Conservation (phyloP, 805 yeast species). For the Grigorovia transvaalensis region DNA sequence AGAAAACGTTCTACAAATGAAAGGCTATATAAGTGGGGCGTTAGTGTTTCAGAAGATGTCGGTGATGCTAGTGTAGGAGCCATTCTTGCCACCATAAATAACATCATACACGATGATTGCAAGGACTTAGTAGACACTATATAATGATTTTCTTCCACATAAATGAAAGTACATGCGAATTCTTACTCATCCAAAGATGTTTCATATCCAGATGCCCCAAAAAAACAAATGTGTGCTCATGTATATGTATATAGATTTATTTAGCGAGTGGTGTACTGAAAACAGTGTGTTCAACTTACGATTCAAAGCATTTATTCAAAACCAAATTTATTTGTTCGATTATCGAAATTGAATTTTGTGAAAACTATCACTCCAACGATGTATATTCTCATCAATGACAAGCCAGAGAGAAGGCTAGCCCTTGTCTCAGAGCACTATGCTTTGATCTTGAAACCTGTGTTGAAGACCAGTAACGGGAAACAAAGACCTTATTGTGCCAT, state of each 20-base stretch:
- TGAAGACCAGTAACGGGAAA: conserved; percentile 20
- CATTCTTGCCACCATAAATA: conserved; percentile 53
- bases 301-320: too few species aligned
- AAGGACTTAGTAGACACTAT: conserved; percentile 7
- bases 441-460: conserved; percentile 36
- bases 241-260: too few species aligned
- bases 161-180: neutral
- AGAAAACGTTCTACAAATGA: conserved; percentile 10
- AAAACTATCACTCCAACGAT: conserved; percentile 4
- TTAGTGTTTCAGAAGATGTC: conserved; percentile 76
- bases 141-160: neutral
- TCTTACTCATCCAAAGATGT: neutral
- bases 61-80: conserved; percentile 69
- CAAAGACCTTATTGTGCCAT: conserved; percentile 34
- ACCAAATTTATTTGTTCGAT: neutral
- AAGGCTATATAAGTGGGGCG: conserved; percentile 59
- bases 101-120: conserved; percentile 23
- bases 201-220: too few species aligned
- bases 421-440: conserved; percentile 33
- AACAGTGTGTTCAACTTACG: neutral
- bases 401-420: conserved; percentile 26
- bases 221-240: too few species aligned
- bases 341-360: neutral
- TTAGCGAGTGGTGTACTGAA: too few species aligned
- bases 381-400: conserved; percentile 20